Evolutionary conservation across 441 rosid genomes (phyloP).

Genomic region (Erodium trifolium): DNA sequence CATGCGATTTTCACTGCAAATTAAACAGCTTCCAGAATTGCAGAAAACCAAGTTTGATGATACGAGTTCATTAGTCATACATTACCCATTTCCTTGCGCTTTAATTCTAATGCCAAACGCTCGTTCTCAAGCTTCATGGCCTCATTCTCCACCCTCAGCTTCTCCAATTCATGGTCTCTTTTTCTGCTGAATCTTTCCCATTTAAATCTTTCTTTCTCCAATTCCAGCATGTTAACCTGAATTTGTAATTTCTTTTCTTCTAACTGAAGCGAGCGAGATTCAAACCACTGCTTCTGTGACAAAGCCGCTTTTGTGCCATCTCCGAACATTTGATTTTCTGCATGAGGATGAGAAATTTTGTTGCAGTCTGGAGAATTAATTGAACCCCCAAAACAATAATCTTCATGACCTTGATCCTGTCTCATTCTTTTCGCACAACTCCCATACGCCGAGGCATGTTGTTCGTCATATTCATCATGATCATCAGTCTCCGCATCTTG

Average conservation of each 20-base stretch:
- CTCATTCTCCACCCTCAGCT: constrained; percentile 31
- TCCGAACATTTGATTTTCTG: constrained; percentile 34
- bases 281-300: constrained; percentile 63
- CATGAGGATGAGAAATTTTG: constrained; percentile 32
- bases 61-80: constrained; percentile 13
- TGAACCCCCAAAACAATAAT: no score
- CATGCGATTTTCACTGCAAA: no score
- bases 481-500: constrained; percentile 25
- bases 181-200: constrained; percentile 82
- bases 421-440: constrained; percentile 51
- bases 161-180: constrained; percentile 68
- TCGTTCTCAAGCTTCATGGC: constrained; percentile 48
- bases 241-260: constrained; percentile 75
- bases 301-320: constrained; percentile 39
- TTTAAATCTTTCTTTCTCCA: constrained; percentile 70
- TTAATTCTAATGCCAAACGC: constrained; percentile 59
- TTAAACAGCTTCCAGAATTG: no score
- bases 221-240: constrained; percentile 58
- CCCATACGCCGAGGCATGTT: not conserved
- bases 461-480: no score
- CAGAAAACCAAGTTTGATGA: not conserved
- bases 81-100: constrained; percentile 49
- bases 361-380: not conserved
- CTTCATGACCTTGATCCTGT: constrained; percentile 10
- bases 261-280: constrained; percentile 54